Evolutionary conservation across 2,329 filamentous ascomycete genomes (phyloP).

Genomic region (Fusarium concolor): DNA sequence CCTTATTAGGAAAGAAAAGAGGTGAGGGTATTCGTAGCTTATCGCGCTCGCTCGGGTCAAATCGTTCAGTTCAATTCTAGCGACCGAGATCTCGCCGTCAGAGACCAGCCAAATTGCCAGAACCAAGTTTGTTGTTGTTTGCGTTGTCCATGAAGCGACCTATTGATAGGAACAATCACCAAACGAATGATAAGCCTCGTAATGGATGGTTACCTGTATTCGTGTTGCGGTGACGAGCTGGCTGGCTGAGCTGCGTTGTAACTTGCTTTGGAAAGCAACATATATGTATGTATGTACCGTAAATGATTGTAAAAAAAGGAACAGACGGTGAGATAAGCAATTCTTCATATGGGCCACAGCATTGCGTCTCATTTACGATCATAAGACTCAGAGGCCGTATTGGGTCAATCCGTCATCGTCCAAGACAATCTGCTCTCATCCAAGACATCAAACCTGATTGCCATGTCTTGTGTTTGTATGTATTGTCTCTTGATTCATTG

Average conservation of each 20-base stretch:
- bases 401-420: constrained; percentile 16
- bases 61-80: background rate
- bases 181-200: constrained; percentile 21
- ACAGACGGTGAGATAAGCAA: constrained; percentile 34
- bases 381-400: constrained; percentile 2
- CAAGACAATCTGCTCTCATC: constrained; percentile 35
- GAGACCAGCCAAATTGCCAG: constrained; percentile 19
- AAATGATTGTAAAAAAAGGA: background rate
- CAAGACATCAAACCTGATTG: constrained; percentile 35
- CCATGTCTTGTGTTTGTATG: background rate
- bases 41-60: constrained; percentile 31
- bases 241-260: background rate
- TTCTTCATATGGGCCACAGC: constrained; percentile 26
- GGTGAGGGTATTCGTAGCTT: constrained; percentile 8
- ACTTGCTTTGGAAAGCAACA: no score
- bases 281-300: background rate
- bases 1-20: no score
- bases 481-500: background rate
- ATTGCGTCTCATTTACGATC: constrained; percentile 1
- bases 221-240: constrained; percentile 15
- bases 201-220: constrained; percentile 27
- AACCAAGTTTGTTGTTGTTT: constrained; percentile 18
- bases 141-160: background rate
- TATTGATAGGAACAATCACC: constrained; percentile 5
- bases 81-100: constrained; percentile 19